Conservation (phyloP, 1,284 basidiomycete genomes). For the Ceratobasidium sp. region DNA sequence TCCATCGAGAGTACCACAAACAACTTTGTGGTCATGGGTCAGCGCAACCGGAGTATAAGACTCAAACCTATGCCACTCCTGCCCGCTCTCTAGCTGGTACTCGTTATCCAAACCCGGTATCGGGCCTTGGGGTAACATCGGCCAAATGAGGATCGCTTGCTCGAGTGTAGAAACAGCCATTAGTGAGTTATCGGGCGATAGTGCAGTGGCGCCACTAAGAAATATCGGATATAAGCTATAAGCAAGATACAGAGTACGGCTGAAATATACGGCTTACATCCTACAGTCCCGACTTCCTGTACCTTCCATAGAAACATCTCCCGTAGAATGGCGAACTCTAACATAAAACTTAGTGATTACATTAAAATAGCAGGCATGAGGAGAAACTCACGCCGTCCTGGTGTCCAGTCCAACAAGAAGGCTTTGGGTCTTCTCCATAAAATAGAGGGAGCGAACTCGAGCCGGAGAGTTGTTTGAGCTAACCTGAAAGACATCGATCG, state of each 20-base stretch:
- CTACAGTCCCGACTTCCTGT: not conserved
- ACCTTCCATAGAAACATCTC: not conserved
- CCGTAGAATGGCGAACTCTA: not conserved
- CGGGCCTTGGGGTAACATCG: not conserved
- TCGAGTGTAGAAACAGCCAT: not conserved
- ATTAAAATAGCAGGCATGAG: not conserved
- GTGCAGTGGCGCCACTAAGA: not conserved
- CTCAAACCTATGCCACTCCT: not conserved
- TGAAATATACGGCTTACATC: not conserved
- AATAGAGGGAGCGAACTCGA: not conserved
- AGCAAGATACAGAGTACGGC: no score
- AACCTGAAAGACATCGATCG: not conserved
- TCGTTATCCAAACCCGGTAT: not conserved
- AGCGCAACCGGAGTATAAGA: not conserved
- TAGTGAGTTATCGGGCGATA: not conserved
- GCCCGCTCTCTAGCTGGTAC: not conserved
- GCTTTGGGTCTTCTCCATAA: not conserved
- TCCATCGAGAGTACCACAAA: not conserved
- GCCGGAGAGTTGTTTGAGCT: not conserved
- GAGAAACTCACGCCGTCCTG: not conserved
- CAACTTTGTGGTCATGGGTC: not conserved
- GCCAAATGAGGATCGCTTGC: not conserved
- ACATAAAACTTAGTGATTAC: not conserved
- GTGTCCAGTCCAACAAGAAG: not conserved
- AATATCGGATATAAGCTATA: not conserved